Base-by-base conservation (phyloP, 148 eudicot species). In the Hydrangea macrophylla region DNA sequence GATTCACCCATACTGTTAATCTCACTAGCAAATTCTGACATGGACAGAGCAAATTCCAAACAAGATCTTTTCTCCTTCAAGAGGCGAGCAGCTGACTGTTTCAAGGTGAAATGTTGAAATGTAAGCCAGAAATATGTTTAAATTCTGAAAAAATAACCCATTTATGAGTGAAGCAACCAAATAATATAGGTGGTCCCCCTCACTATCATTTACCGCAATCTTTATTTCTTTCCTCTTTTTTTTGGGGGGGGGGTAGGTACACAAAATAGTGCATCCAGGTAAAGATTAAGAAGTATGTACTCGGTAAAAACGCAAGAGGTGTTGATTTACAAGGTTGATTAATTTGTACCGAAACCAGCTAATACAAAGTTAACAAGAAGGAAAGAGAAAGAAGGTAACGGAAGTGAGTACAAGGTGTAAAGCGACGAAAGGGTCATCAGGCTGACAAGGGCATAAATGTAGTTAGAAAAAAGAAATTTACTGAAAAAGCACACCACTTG, bases 61-160 rank as follows among this genome's bases (percentile, higher is more conserved):
- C 84, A 85, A 40, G 79, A 73, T 70, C 90, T 80, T 80, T 95
- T 95, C 76, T 91, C 92, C 84, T 84, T 91, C 78, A 95, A 76
- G 77, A 79, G 87, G 45, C 80, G 88, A 83, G 97, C 90, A 69
- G 99, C 93, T 82, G 87, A 65, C 97, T 95, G 88, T 72, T 55
- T 65, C 73, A 75, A 64, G 39, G 57, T 18, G 50, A 62, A 35
- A 60, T 33, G 55, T 48, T 54, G 60, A 35, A 59, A 58, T 13
- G 25, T 26, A 30, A 54, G n/a, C 60, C 22, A 42, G 20, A 22
- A 24, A 69, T 18, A 42, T 59, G 17, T 35, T 15, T 18, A 42
- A 42, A 48, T 18, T 15, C 5, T 48, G 53, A 48, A 48, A 18
- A n/a, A 51, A n/a, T 17, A 28, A 28, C 25, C 22, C 44, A 9